These are phyloP conservation scores for Penicillium macrosclerotiorum DNA, from an alignment of 495 filamentous ascomycete species.

Conservation along the genomic window DNA sequence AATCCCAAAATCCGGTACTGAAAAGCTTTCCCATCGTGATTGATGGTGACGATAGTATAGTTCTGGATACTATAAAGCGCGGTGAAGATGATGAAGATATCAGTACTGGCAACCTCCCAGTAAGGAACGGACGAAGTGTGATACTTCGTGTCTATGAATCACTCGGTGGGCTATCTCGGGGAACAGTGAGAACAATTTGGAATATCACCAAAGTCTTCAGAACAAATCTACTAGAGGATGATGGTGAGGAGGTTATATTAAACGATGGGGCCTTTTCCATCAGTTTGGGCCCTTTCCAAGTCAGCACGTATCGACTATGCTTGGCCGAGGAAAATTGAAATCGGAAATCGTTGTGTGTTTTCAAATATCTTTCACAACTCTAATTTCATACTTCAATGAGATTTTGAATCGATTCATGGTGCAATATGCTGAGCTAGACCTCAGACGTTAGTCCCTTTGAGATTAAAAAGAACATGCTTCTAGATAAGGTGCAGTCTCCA, in stretches of 20 bases:
- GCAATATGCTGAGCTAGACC: too few species aligned
- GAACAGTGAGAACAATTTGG: slow-evolving; percentile 60
- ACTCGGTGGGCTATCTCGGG: slow-evolving; percentile 75
- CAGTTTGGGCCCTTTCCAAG: neutral
- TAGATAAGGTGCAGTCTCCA: too few species aligned
- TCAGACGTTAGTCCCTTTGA: too few species aligned
- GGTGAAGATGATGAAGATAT: slow-evolving; percentile 95
- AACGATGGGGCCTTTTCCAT: neutral
- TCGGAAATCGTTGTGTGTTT: too few species aligned
- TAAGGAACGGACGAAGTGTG: slow-evolving; percentile 69
- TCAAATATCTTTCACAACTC: too few species aligned
- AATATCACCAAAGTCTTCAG: slow-evolving; percentile 73
- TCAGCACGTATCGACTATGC: slow-evolving; percentile 1
- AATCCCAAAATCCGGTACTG: slow-evolving; percentile 10
- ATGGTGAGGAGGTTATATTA: slow-evolving; percentile 39
- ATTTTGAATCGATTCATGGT: too few species aligned
- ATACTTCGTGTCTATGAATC: slow-evolving; percentile 86
- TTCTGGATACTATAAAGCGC: slow-evolving; percentile 84
- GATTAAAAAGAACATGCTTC: too few species aligned
- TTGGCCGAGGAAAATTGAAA: too few species aligned
- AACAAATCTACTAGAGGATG: slow-evolving; percentile 67
- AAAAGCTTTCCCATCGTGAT: slow-evolving; percentile 52
- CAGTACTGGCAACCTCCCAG: slow-evolving; percentile 62
- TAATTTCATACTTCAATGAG: too few species aligned
- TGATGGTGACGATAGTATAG: slow-evolving; percentile 54